Conservation (phyloP, 768 basidiomycete species). For the Daedalea quercina region DNA sequence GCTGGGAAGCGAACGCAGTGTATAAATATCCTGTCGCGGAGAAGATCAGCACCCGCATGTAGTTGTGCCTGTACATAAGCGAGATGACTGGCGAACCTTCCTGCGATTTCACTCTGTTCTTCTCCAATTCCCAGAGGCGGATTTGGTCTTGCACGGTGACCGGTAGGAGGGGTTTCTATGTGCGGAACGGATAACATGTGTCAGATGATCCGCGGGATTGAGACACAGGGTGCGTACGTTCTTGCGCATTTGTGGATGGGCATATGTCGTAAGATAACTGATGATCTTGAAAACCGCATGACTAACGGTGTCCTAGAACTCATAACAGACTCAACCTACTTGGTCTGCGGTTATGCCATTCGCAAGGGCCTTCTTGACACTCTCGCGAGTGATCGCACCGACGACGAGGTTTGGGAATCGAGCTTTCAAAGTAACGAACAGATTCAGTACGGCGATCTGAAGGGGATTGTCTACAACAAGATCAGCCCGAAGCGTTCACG, state of each 20-base stretch:
- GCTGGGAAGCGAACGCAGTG: slow-evolving; percentile 78
- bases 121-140: slow-evolving; percentile 93
- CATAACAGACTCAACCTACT: slow-evolving; percentile 37
- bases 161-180: slow-evolving; percentile 84
- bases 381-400: slow-evolving; percentile 90
- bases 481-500: slow-evolving; percentile 4
- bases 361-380: slow-evolving; percentile 86
- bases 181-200: not conserved
- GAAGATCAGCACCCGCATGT: slow-evolving; percentile 10
- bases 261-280: slow-evolving; percentile 88
- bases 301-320: slow-evolving; percentile 7
- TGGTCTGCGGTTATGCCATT: slow-evolving; percentile 98
- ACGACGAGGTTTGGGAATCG: slow-evolving; percentile 97
- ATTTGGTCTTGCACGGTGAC: slow-evolving; percentile 99
- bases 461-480: slow-evolving; percentile 74
- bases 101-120: slow-evolving; percentile 81
- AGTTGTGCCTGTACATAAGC: slow-evolving; percentile 5
- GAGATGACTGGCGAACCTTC: slow-evolving; percentile 53
- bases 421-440: slow-evolving; percentile 88
- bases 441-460: slow-evolving; percentile 91
- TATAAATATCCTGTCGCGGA: slow-evolving; percentile 72
- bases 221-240: slow-evolving; percentile 49
- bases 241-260: slow-evolving; percentile 96
- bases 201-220: not conserved
- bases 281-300: slow-evolving; percentile 60